Base-by-base conservation (phyloP, 148 eudicot genomes). In the Silene latifolia region DNA sequence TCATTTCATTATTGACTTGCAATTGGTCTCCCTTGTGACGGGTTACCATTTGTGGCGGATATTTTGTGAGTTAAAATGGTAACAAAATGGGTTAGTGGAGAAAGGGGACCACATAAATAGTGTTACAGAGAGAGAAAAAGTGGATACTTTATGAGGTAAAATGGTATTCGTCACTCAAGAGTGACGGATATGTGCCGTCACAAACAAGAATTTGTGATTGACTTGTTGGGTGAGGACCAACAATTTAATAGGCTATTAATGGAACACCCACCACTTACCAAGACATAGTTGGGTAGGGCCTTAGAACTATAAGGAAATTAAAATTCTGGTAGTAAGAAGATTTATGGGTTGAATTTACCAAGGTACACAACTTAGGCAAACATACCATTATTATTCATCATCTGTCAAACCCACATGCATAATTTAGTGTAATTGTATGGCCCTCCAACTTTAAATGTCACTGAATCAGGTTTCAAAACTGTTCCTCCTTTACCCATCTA, bases 381-480 rank as follows among this genome's bases (percentile, higher is more conserved):
- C 71, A 44, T 44, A 15, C 72, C 72, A 69, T 47, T 27, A 69
- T 47, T 27, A 67, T 67, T 39, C 59, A 69, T 69, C 35, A 20
- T 70, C 73, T 53, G 60, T 0, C 61, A 8, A 8, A 54, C 25
- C 19, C 73, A 70, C 73, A 70, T 70, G 73, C 61, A 53, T 51
- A 70, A 23, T 23, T 48, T 47, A 23, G 73, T 51, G 73, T 70
- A 70, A 69, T 23, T 51, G 20, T 51, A 70, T 70, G 73, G 73
- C 73, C 73, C 73, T 51, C 73, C 73, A 25, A 51, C 60, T 70
- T 51, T 70, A 51, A 70, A 70, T 70, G 73, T 53, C 73, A 10
- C 61, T 70, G 32, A 53, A 25, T 51, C 53, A 70, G 61, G 73
- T 70, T 27, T 53, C 7, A 70, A 69, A 70, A 51, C 21, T 70